Base-by-base conservation (phyloP, 2,329 filamentous ascomycete species). In the Leptographium radiaticola region DNA sequence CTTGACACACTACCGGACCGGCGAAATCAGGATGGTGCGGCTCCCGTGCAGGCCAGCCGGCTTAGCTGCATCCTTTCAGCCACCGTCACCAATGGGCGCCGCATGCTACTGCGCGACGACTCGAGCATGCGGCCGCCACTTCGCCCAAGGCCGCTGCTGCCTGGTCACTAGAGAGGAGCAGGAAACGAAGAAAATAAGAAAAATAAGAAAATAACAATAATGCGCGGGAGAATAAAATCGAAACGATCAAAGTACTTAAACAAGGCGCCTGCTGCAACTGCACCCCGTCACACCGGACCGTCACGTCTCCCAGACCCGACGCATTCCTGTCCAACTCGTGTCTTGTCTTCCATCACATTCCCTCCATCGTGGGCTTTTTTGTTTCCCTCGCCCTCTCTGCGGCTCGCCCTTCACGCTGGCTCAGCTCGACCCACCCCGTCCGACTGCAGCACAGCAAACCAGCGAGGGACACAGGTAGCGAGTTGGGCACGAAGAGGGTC, bases 401-500 rank as follows among this genome's bases (percentile, higher is more conserved):
- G 7, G 33, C 33, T 34, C 33, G 8, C 8, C 13, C 25, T 31
- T 31, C n/a, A n/a, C n/a, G 18, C 38, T 33, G 20, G 25, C 30
- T 20, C 49, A 51, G 49, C 40, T 40, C 18, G 49, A 43, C 39
- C 49, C 49, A 51, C 49, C 20, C 39, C 38, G n/a, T n/a, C 13
- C 36, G 20, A 31, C 49, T 18, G 38, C 48, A 38, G 38, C 48
- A 36, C 13, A 38, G 38, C 48, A 42, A 20, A 13, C 42, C 30
- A n/a, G n/a, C 31, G 20, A 45, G 10, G 6, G 44, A 18, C 44
- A 43, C 39, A 43, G 49, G 49, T 43, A 18, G n/a, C 48, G n/a
- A 42, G 49, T 51, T 51, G 49, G 49, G 49, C 49, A 51, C 25
- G 49, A 51, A 51, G 49, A 43, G 49, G 49, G 49, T 51, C 49